Evolutionary conservation across 371 early-diverging fungal species (phyloP), one percentile per base, ranked within the genome.

Genomic region (Mortierella polycephala): DNA sequence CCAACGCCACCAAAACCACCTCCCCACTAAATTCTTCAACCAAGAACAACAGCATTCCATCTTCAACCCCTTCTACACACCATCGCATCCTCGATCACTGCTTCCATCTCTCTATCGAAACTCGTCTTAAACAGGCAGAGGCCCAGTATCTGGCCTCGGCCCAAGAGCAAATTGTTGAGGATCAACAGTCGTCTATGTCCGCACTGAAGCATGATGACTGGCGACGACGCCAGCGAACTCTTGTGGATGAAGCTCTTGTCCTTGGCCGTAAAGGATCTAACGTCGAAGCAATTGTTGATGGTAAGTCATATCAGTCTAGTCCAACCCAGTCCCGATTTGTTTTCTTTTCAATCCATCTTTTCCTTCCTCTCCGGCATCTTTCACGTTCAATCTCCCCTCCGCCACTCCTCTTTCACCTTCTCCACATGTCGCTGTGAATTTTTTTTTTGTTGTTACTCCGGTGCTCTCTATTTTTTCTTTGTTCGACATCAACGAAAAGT

Each of bases 31-130:
- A 55, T 37, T 46, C 61, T 46, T 62, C 59, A 4, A 42, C 16
- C 52, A 64, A 42, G 20, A 60, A 61, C 40, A 66, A 57, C 57
- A 54, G 37, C 23, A 50, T 58, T 12, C 69, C 72, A 7, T 54
- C 82, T 0, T 63, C 82, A 11, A 74, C 85, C 0, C 81, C 84
- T 11, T 84, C 89, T 9, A 89, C 89, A 7, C 88, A 88, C 60
- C 88, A 88, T 62, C 85, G 88, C 46, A 89, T 89, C 68, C 70
- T 89, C 45, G 88, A 89, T 71, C 88, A 89, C 57, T 80, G 88
- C 51, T 82, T 89, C 53, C 87, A 86, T 67, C 74, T 88, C 9
- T 89, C 89, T 7, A 89, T 88, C 59, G 88, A 88, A 70, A 87
- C 89, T 21, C 81, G 88, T 53, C 80, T 87, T 44, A 83, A 84